Conservation (phyloP, 169 alveolate species). For the Eimeria necatrix region DNA sequence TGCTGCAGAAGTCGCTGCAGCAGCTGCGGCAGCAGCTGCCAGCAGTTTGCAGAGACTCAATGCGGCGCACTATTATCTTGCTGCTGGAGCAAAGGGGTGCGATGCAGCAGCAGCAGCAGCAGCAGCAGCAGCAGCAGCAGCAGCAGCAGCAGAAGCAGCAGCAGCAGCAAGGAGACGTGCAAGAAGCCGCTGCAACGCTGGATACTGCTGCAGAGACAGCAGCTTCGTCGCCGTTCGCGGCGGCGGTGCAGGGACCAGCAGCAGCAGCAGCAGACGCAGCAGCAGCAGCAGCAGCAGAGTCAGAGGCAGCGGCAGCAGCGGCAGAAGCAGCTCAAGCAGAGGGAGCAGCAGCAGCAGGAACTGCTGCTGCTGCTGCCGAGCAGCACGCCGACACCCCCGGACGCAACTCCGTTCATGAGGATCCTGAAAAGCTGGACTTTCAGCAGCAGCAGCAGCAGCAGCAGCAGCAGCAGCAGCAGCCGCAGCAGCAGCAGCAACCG, state of each 20-base stretch:
- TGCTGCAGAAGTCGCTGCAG: slow-evolving; percentile 64
- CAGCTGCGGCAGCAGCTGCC: slow-evolving; percentile 63
- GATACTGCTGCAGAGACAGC: background rate
- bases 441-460: slow-evolving; percentile 6
- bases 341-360: background rate
- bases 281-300: background rate
- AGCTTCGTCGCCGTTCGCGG: too few species aligned
- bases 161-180: slow-evolving; percentile 4
- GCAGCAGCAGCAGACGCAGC: background rate
- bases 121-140: background rate
- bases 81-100: slow-evolving; percentile 20
- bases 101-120: slow-evolving; percentile 57
- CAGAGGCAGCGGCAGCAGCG: background rate
- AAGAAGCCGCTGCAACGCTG: background rate
- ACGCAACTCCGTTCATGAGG: too few species aligned
- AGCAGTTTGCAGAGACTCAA: slow-evolving; percentile 24
- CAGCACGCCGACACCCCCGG: too few species aligned
- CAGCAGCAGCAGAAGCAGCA: slow-evolving; percentile 10
- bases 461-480: background rate
- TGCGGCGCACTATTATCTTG: slow-evolving; percentile 7
- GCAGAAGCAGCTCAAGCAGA: background rate
- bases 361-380: background rate
- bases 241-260: background rate
- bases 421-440: too few species aligned
- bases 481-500: slow-evolving; percentile 16